Conservation (phyloP, 345 rosid genomes). For the Geranium rotundifolium region DNA sequence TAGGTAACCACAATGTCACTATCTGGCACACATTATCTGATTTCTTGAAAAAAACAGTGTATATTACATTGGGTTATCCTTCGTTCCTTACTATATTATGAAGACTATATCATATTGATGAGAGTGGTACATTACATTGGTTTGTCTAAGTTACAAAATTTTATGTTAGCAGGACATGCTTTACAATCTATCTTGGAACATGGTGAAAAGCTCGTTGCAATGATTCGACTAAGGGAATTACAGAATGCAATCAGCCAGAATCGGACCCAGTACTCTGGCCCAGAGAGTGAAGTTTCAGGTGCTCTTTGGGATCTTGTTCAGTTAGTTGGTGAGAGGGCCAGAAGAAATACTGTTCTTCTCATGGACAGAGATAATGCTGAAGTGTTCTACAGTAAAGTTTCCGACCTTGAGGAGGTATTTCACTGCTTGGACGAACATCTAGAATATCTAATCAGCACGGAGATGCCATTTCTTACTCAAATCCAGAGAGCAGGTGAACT, state of each 20-base stretch:
- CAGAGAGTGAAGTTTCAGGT: slow-evolving; percentile 49
- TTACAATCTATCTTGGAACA: slow-evolving; percentile 75
- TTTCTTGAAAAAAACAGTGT: background rate
- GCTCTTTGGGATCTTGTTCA: slow-evolving; percentile 93
- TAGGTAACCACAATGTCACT: background rate
- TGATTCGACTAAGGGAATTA: slow-evolving; percentile 76
- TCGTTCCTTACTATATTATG: too few species aligned
- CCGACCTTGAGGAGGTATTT: slow-evolving; percentile 77
- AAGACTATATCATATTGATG: background rate
- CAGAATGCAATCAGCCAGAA: slow-evolving; percentile 57
- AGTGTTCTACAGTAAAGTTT: slow-evolving; percentile 92
- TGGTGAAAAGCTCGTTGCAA: slow-evolving; percentile 91
- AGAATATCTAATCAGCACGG: slow-evolving; percentile 49
- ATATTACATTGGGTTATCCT: background rate
- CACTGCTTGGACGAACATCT: slow-evolving; percentile 64
- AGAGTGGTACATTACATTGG: background rate
- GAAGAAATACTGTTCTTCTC: slow-evolving; percentile 75
- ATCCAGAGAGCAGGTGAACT: slow-evolving; percentile 68
- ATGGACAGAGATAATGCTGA: slow-evolving; percentile 97
- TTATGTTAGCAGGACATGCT: slow-evolving; percentile 47
- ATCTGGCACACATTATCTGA: background rate
- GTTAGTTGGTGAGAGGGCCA: slow-evolving; percentile 76
- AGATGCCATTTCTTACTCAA: slow-evolving; percentile 45
- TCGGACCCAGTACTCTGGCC: slow-evolving; percentile 33
- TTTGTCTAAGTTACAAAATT: slow-evolving; percentile 5